Evolutionary conservation across 768 basidiomycete species (phyloP).

Genomic region (Suillus hirtellus): DNA sequence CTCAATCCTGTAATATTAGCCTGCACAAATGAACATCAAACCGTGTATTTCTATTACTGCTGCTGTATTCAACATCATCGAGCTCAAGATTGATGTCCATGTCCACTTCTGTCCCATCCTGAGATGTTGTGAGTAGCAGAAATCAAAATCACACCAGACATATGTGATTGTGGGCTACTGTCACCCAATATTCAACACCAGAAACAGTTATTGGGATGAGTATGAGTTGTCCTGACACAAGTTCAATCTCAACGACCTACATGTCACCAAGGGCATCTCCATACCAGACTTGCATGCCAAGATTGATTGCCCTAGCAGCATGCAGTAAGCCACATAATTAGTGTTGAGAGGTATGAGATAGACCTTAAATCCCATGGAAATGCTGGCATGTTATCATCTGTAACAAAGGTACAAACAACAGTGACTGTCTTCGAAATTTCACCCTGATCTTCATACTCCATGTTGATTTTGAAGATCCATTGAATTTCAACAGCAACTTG

Average conservation of each 20-base stretch:
- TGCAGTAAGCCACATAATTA: neutral
- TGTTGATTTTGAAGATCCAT: neutral
- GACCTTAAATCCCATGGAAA: neutral
- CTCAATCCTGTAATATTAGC: too few relatives aligned
- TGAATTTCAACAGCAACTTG: neutral
- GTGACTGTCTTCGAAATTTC: neutral
- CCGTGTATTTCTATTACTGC: too few relatives aligned
- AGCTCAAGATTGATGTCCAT: neutral
- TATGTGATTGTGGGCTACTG: neutral
- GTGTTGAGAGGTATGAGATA: neutral
- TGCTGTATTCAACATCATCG: too few relatives aligned
- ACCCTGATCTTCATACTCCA: neutral
- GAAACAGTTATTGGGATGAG: too few relatives aligned
- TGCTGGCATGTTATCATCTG: neutral
- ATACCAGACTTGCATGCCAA: too few relatives aligned
- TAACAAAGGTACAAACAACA: neutral
- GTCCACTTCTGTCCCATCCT: neutral
- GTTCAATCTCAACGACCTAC: too few relatives aligned
- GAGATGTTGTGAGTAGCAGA: neutral
- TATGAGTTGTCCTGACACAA: too few relatives aligned
- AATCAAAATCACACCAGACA: neutral
- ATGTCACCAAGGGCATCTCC: too few relatives aligned
- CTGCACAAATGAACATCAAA: too few relatives aligned
- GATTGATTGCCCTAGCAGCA: neutral
- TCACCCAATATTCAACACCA: neutral